Percentiles rank a stretch among this genome's conserved stretches.
These are phyloP conservation scores for Telfairia occidentalis DNA, from an alignment of 331 rosid species.

Conservation along the genomic window DNA sequence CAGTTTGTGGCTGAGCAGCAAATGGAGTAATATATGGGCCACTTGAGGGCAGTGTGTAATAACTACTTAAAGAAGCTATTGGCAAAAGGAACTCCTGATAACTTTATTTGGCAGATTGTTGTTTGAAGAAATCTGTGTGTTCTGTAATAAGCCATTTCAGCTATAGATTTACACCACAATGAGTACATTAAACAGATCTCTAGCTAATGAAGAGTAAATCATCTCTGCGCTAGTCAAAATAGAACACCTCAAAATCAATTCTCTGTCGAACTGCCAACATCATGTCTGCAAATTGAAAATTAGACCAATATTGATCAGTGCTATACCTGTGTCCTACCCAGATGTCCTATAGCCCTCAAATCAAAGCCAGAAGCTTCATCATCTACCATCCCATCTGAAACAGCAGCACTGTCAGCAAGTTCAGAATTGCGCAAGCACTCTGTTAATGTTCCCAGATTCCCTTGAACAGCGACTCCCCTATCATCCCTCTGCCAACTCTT, in stretches of 20 bases:
- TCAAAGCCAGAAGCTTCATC: conserved; percentile 57
- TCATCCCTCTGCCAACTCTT: conserved; percentile 38
- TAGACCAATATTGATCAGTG: conserved; percentile 2
- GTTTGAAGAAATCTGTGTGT: background rate
- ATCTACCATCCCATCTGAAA: conserved; percentile 38
- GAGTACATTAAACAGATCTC: background rate
- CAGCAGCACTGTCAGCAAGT: conserved; percentile 36
- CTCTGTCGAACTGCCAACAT: background rate
- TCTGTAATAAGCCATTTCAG: background rate
- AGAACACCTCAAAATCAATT: background rate
- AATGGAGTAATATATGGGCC: background rate
- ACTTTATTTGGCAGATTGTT: background rate
- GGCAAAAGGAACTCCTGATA: background rate
- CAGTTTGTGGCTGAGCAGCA: background rate
- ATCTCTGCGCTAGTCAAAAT: background rate
- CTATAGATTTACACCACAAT: background rate
- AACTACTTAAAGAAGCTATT: background rate
- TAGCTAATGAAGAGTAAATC: background rate
- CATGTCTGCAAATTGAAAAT: background rate
- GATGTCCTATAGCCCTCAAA: conserved; percentile 45
- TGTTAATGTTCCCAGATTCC: conserved; percentile 39
- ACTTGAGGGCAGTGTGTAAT: background rate
- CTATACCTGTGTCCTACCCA: conserved; percentile 74
- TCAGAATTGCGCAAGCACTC: conserved; percentile 51
- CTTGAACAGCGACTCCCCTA: conserved; percentile 30